Percentiles rank a stretch among this genome's conserved stretches.
Conservation (phyloP, 352 stramenopile species). For the Phytophthora sp. region DNA sequence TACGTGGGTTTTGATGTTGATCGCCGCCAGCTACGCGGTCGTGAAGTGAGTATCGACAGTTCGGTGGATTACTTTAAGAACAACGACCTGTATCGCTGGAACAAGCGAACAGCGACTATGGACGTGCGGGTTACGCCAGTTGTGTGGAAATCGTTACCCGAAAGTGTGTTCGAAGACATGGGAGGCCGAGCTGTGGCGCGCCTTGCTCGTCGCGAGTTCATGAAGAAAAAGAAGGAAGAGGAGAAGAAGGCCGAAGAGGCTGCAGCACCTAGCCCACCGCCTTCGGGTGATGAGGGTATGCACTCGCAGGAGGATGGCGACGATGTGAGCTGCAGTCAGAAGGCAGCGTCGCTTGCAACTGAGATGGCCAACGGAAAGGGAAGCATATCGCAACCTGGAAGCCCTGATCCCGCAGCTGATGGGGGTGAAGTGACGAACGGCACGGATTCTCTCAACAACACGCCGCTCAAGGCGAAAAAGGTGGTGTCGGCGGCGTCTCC, state of each 20-base stretch:
- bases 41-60: constrained; percentile 86
- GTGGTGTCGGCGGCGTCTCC: constrained; percentile 17
- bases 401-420: constrained; percentile 58
- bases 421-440: constrained; percentile 19
- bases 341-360: constrained; percentile 28
- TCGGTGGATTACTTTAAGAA: constrained; percentile 91
- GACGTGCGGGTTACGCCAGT: constrained; percentile 87
- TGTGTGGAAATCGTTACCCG: constrained; percentile 86
- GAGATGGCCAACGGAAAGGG: constrained; percentile 39
- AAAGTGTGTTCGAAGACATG: constrained; percentile 88
- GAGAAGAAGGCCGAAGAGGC: constrained; percentile 66
- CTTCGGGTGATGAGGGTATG: constrained; percentile 55
- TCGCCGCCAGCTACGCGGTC: constrained; percentile 70
- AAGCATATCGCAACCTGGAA: constrained; percentile 47
- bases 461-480: constrained; percentile 45
- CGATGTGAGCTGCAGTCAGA: constrained; percentile 49
- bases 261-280: constrained; percentile 36
- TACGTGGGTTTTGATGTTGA: constrained; percentile 90
- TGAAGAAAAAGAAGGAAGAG: constrained; percentile 90
- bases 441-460: constrained; percentile 20
- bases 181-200: constrained; percentile 70
- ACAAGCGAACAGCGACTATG: constrained; percentile 88
- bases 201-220: constrained; percentile 66
- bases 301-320: constrained; percentile 75
- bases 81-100: constrained; percentile 90